Evolutionary conservation across 768 basidiomycete genomes (phyloP), one percentile per base, ranked within the genome.

Genomic region (Hemileccinum rubropunctum): DNA sequence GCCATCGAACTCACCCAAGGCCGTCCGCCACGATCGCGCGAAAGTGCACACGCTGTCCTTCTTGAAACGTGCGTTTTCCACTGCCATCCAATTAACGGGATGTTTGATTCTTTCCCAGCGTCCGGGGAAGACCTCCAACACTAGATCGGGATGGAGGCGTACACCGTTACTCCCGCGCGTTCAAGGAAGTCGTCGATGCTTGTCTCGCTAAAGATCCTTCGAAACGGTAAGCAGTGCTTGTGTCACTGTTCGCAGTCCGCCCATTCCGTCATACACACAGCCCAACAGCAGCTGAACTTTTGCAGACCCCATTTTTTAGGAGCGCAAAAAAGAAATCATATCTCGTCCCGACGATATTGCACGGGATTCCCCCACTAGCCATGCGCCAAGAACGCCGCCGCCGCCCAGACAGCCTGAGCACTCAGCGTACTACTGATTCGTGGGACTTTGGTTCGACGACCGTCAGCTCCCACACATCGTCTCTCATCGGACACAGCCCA

Each of bases 1-100:
- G 88, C 93, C 14, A 71, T 97, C 40, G 95, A 97, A 65, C 75
- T 98, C 28, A 78, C 90, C 0, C 85, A 91, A 60, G 95, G 95
- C 0, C 81, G 86, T 6, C 90, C 93, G 2, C 95, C 95, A n/a
- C 74, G 83, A 50, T 88, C 86, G 14, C 78, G 85, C 54, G 86
- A 89, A 59, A 76, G 84, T 8, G 80, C 91, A 2, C 81, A 86
- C 47, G 73, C 75, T 45, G 86, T 93, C 7, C 74, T 97, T 17
- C 70, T 91, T 39, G 83, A 84, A 65, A 94, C 83, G 84, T 85
- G 52, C 52, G 74, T 67, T 23, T n/a, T 20, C 6, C 40, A 12
- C 48, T 18, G 63, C 45, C 6, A 12, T 23, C 46, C 40, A 26
- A 26, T 21, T 27, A 33, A 33, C 11, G 36, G n/a, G 21, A 38